These are phyloP conservation scores for Salix caprea DNA, from an alignment of 345 rosid genomes.

Conservation along the genomic window DNA sequence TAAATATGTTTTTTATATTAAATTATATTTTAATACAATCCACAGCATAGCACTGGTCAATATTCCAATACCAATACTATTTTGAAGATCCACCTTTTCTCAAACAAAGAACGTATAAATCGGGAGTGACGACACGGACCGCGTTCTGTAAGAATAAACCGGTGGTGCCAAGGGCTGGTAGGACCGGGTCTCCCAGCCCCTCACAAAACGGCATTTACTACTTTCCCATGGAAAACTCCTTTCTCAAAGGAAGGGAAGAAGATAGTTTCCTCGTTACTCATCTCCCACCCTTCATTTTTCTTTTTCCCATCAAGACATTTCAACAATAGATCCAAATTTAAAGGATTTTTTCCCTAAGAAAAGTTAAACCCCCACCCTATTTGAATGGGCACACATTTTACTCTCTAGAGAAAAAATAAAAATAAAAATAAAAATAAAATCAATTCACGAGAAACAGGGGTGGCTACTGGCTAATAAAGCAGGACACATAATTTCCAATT, in stretches of 20 bases:
- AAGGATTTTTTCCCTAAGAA: constrained; percentile 24
- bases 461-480: not conserved
- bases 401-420: not conserved
- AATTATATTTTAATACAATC: no score
- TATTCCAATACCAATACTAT: no score
- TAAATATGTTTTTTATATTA: no score
- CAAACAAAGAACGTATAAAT: not conserved
- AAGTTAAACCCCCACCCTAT: not conserved
- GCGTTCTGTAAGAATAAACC: not conserved
- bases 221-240: constrained; percentile 25
- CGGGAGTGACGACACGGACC: constrained; percentile 11
- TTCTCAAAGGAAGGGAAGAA: constrained; percentile 16
- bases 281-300: constrained; percentile 37
- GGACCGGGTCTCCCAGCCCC: constrained; percentile 43
- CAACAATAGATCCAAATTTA: constrained; percentile 45
- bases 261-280: constrained; percentile 17
- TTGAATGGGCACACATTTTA: not conserved
- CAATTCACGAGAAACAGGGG: not conserved
- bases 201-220: constrained; percentile 41
- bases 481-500: not conserved
- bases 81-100: not conserved
- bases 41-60: no score
- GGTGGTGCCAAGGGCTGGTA: not conserved
- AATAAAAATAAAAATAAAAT: not conserved
- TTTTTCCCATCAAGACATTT: constrained; percentile 26